phyloP scores from a whole-genome alignment of 805 yeast genomes.

The Torulaspora franciscae region DNA sequence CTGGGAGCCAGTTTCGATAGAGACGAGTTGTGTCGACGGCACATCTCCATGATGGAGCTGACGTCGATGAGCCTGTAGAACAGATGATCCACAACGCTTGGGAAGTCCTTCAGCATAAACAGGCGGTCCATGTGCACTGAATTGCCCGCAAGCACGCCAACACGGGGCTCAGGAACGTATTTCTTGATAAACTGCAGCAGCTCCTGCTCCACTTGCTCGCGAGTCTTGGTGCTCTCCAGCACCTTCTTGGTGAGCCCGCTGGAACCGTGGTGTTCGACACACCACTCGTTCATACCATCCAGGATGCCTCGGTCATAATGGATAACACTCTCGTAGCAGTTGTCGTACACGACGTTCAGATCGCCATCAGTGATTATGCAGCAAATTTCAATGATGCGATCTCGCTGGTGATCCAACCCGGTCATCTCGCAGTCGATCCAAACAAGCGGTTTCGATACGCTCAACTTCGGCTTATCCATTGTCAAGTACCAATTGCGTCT shows the following conservation, averaged over 20 bases:
- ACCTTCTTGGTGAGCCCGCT: conserved; percentile 76
- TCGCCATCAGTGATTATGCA: conserved; percentile 85
- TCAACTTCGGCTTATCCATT: background rate
- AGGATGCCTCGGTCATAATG: conserved; percentile 58
- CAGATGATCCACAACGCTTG: conserved; percentile 54
- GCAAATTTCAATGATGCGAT: conserved; percentile 85
- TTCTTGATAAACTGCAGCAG: conserved; percentile 55
- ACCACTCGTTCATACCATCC: conserved; percentile 85
- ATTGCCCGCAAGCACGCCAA: conserved; percentile 84
- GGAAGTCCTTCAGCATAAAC: conserved; percentile 81
- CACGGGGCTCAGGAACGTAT: conserved; percentile 47
- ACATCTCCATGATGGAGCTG: conserved; percentile 76
- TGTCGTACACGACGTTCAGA: conserved; percentile 51
- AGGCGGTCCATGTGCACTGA: conserved; percentile 86
- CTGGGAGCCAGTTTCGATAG: conserved; percentile 53
- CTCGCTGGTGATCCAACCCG: conserved; percentile 76
- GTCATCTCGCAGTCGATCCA: conserved; percentile 99
- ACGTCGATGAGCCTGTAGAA: conserved; percentile 87
- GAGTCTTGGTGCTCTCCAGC: conserved; percentile 48
- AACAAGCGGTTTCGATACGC: conserved; percentile 48
- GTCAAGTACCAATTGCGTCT: conserved; percentile 6
- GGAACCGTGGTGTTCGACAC: conserved; percentile 71
- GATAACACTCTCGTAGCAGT: conserved; percentile 77
- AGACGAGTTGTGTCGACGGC: conserved; percentile 67
- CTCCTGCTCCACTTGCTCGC: conserved; percentile 59